phyloP scores from a whole-genome alignment of 2,329 filamentous ascomycete species.

The Epichloe aotearoae region DNA sequence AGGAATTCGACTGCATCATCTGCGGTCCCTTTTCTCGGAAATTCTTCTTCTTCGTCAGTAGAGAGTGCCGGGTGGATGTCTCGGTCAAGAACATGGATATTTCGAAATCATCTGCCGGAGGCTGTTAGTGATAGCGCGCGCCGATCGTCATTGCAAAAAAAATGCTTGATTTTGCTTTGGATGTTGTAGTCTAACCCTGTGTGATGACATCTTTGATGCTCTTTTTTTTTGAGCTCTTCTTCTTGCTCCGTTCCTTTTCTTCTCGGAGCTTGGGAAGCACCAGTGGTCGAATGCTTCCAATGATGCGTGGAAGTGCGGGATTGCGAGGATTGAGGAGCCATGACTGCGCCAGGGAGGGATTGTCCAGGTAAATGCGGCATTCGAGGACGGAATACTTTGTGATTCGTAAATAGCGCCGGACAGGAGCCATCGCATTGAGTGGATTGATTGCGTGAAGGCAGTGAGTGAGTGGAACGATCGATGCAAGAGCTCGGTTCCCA shows the following conservation, averaged over 20 bases:
- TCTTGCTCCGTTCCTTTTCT: conserved; percentile 52
- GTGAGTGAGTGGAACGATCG: background rate
- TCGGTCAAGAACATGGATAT: conserved; percentile 90
- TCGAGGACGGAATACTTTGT: conserved; percentile 92
- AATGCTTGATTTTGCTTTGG: background rate
- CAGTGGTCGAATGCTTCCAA: conserved; percentile 70
- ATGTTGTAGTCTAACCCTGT: conserved; percentile 41
- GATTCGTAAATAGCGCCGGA: conserved; percentile 81
- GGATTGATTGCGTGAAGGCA: background rate
- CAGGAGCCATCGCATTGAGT: conserved; percentile 55
- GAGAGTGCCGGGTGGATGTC: conserved; percentile 68
- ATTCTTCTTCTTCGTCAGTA: conserved; percentile 75
- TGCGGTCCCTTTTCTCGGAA: conserved; percentile 47
- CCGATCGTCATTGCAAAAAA: background rate
- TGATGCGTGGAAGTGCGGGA: conserved; percentile 67
- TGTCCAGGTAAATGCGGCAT: conserved; percentile 89
- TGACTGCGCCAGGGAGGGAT: conserved; percentile 65
- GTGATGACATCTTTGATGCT: conserved; percentile 78
- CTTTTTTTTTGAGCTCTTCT: conserved; percentile 59
- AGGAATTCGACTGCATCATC: conserved; percentile 47
- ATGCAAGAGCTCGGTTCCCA: background rate
- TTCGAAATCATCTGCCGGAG: conserved; percentile 71
- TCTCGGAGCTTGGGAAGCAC: conserved; percentile 86
- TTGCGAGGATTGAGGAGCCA: conserved; percentile 73
- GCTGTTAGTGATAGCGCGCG: background rate